Evolutionary conservation across 2,329 filamentous ascomycete genomes (phyloP).

Genomic region (Laburnicola sp.): DNA sequence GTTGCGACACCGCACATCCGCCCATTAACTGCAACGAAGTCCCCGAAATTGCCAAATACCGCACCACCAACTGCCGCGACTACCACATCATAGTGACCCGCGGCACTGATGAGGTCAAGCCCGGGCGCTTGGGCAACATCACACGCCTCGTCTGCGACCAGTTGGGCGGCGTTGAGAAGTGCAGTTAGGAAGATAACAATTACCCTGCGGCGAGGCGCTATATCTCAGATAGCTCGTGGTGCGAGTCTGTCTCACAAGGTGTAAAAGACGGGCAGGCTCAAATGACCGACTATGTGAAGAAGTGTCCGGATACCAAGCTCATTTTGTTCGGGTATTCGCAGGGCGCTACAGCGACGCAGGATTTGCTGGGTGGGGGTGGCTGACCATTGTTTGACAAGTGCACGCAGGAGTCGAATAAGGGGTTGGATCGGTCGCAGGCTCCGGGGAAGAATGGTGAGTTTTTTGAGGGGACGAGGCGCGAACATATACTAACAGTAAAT

Average conservation of each 20-base stretch:
- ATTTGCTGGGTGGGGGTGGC: slow-evolving; percentile 19
- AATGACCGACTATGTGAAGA: slow-evolving; percentile 11
- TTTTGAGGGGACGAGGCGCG: background rate
- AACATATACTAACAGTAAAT: background rate
- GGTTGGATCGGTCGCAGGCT: slow-evolving; percentile 4
- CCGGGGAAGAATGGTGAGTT: slow-evolving; percentile 18
- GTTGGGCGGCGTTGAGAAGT: slow-evolving; percentile 5
- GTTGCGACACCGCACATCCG: background rate
- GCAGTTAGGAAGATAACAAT: slow-evolving; percentile 16
- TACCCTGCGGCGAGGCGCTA: slow-evolving; percentile 14
- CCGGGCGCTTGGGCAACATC: slow-evolving; percentile 15
- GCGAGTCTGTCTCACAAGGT: slow-evolving; percentile 13
- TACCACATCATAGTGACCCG: slow-evolving; percentile 17
- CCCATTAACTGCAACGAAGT: background rate
- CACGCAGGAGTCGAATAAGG: slow-evolving; percentile 8
- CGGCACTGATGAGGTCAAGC: slow-evolving; percentile 13
- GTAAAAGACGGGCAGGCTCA: slow-evolving; percentile 14
- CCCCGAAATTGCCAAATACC: slow-evolving; percentile 8
- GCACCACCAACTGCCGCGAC: slow-evolving; percentile 11
- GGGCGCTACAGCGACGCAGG: slow-evolving; percentile 14
- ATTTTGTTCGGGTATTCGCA: slow-evolving; percentile 18
- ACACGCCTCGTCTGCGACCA: slow-evolving; percentile 9
- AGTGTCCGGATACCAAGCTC: slow-evolving; percentile 17
- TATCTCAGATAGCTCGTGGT: slow-evolving; percentile 14
- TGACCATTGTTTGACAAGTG: slow-evolving; percentile 13